These are phyloP conservation scores for Gossypium stocksii DNA, from an alignment of 345 rosid genomes.

Conservation along the genomic window DNA sequence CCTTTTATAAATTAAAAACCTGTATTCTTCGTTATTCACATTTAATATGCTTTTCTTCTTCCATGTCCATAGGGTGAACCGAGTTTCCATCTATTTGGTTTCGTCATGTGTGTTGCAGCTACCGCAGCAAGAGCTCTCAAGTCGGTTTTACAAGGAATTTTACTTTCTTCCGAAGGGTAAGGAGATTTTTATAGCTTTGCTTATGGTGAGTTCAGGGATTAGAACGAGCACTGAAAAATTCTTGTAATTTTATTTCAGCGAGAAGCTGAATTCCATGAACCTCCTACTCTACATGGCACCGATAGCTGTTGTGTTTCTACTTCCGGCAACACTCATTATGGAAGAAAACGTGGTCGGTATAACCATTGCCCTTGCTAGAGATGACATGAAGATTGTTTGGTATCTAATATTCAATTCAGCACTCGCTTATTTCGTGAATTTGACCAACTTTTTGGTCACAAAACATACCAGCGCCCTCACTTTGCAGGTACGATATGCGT, in stretches of 20 bases:
- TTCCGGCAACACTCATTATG: slow-evolving; percentile 93
- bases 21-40: not conserved
- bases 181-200: slow-evolving; percentile 16
- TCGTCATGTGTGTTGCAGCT: slow-evolving; percentile 83
- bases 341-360: slow-evolving; percentile 94
- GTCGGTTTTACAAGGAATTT: slow-evolving; percentile 93
- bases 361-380: slow-evolving; percentile 92
- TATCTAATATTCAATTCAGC: slow-evolving; percentile 92
- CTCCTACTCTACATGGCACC: slow-evolving; percentile 99
- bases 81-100: slow-evolving; percentile 97
- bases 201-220: not conserved
- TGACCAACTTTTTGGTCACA: slow-evolving; percentile 98
- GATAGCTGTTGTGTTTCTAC: slow-evolving; percentile 82
- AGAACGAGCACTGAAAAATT: slow-evolving; percentile 19
- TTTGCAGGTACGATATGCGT: slow-evolving; percentile 59
- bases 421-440: slow-evolving; percentile 87
- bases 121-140: slow-evolving; percentile 99
- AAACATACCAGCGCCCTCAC: slow-evolving; percentile 98
- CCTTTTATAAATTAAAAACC: not conserved
- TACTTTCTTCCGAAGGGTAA: slow-evolving; percentile 99
- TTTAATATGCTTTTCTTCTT: slow-evolving; percentile 2
- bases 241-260: slow-evolving; percentile 44
- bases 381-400: slow-evolving; percentile 80
- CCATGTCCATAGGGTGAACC: slow-evolving; percentile 71
- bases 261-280: slow-evolving; percentile 98